Evolutionary conservation across 2,329 filamentous ascomycete species (phyloP), one percentile per base, ranked within the genome.

Genomic region (Penicillium decumbens): DNA sequence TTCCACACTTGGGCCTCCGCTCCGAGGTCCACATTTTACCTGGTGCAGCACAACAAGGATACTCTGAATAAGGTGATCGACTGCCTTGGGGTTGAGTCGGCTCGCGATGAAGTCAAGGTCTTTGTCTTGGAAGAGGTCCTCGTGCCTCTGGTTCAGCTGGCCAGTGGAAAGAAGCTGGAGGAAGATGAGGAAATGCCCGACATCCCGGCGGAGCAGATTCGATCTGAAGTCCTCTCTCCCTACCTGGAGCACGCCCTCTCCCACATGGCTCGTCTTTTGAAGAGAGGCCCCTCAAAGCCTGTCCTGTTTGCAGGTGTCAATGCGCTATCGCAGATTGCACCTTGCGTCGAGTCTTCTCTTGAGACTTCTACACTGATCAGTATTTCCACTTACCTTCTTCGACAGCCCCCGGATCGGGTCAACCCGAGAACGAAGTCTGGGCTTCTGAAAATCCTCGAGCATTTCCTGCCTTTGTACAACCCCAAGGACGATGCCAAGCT

Each of bases 61-160:
- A 75, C 92, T n/a, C 66, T 97, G 27, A 76, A 76, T 13, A 84
- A 84, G 58, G 72, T 95, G 13, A 81, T 89, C 35, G 83, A 88
- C 55, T 87, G 85, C 59, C 73, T 98, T 24, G 77, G 78, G 4
- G 77, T 87, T 5, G 77, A 81, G 40, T 92, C 87, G 46, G 83
- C 88, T 0, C 93, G 93, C 67, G 88, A 92, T 54, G 85, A 90
- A 49, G 91, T 98, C 48, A 93, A 91, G 64, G 72, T 87, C 0
- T 95, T 89, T 65, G 82, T 91, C 1, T 75, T 98, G 27, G 79
- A 81, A 50, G 73, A 83, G 9, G 85, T 97, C 37, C 69, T 98
- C 39, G 79, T 81, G 38, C 86, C 83, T 48, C 74, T 92, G 29
- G 78, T 89, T 29, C 77, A 77, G 47, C 72, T 86, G 42, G 79